These are phyloP conservation scores for Zygosaccharomyces gambellarensis DNA, from an alignment of 805 yeast species.

Conservation along the genomic window DNA sequence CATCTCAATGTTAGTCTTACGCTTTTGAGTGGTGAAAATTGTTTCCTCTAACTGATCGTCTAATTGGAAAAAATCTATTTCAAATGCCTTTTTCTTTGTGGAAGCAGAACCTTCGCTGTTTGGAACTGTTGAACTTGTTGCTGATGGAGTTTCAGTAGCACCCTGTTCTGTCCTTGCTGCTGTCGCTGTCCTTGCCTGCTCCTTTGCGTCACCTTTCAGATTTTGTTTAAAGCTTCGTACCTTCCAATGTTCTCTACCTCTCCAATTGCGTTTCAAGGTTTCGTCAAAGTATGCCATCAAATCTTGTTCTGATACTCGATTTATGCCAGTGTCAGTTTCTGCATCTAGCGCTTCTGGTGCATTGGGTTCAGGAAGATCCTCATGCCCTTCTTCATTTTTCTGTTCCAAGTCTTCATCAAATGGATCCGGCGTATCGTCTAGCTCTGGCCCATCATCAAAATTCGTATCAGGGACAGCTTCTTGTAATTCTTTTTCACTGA, in stretches of 20 bases:
- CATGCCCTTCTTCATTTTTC: conserved; percentile 4
- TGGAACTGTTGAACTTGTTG: background rate
- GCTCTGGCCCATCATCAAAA: conserved; percentile 19
- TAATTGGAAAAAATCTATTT: conserved; percentile 42
- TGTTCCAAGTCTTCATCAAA: conserved; percentile 6
- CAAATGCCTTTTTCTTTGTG: conserved; percentile 36
- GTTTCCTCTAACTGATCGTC: conserved; percentile 38
- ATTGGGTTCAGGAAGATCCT: conserved; percentile 21
- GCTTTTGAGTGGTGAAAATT: conserved; percentile 39
- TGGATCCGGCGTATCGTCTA: conserved; percentile 6
- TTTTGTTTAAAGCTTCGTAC: conserved; percentile 53
- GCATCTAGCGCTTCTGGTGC: conserved; percentile 9
- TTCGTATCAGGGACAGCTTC: conserved; percentile 33
- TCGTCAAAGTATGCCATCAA: conserved; percentile 79
- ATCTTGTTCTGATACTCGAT: conserved; percentile 48
- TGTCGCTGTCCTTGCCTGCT: background rate
- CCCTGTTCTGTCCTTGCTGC: conserved; percentile 33
- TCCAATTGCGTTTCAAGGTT: conserved; percentile 66
- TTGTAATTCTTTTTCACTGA: conserved; percentile 29
- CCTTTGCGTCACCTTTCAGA: conserved; percentile 4
- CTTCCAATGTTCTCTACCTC: conserved; percentile 93
- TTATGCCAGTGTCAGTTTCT: conserved; percentile 14
- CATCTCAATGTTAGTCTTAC: conserved; percentile 35
- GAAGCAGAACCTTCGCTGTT: conserved; percentile 13
- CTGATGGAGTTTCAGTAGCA: conserved; percentile 20